phyloP scores from a whole-genome alignment of 2,329 filamentous ascomycete genomes.

The Paraconiothyrium brasiliense region DNA sequence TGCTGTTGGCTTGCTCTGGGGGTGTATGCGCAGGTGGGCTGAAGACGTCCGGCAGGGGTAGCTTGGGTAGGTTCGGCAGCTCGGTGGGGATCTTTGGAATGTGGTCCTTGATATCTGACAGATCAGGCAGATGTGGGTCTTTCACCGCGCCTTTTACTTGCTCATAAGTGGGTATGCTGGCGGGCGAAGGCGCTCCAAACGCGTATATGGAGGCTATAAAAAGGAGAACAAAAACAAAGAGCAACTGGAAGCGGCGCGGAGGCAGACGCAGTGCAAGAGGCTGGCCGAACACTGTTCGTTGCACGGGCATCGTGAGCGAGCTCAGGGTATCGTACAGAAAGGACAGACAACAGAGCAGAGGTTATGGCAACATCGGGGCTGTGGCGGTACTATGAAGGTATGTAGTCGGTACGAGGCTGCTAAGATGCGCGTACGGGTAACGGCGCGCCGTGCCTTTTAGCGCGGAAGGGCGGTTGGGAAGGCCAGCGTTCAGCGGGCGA shows the following conservation, averaged over 20 bases:
- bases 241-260: conserved; percentile 58
- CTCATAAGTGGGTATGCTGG: conserved; percentile 50
- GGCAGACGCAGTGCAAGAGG: conserved; percentile 49
- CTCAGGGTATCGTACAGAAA: neutral
- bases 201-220: conserved; percentile 46
- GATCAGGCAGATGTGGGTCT: conserved; percentile 49
- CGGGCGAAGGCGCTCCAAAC: conserved; percentile 47
- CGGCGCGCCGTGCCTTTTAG: conserved; percentile 10
- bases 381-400: neutral
- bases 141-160: conserved; percentile 50
- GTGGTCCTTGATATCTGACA: conserved; percentile 24
- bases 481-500: neutral
- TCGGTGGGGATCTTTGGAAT: conserved; percentile 37
- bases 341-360: conserved; percentile 3
- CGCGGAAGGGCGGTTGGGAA: conserved; percentile 3
- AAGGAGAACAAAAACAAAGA: conserved; percentile 50
- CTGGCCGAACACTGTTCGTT: conserved; percentile 43
- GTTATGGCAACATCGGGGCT: conserved; percentile 23
- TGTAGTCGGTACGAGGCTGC: neutral
- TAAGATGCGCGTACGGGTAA: neutral
- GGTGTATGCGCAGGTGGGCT: conserved; percentile 74
- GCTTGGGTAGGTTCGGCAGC: conserved; percentile 23
- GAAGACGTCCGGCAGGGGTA: conserved; percentile 69
- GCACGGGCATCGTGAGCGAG: conserved; percentile 41
- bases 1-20: conserved; percentile 79